Evolutionary conservation across 2,329 filamentous ascomycete genomes (phyloP).

Genomic region (Neoarthrinium moseri): DNA sequence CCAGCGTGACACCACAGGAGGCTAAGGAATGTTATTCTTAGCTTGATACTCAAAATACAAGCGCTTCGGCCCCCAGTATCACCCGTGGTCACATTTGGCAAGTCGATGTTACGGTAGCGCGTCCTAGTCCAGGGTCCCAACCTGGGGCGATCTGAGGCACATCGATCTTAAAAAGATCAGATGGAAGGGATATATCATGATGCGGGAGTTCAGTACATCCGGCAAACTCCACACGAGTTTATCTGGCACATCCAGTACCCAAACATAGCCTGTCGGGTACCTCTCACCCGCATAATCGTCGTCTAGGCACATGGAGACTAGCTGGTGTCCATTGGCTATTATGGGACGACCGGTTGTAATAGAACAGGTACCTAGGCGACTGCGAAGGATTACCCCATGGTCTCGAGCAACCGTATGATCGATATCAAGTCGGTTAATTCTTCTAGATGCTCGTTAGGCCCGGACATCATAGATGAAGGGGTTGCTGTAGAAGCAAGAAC

Average conservation of each 20-base stretch:
- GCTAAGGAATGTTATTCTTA: no score
- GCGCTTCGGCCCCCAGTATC: no score
- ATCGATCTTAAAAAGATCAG: slow-evolving; percentile 5
- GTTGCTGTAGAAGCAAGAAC: slow-evolving; percentile 10
- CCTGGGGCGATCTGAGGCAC: slow-evolving; percentile 6
- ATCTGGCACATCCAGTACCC: slow-evolving; percentile 13
- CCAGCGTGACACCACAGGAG: no score
- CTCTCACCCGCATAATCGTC: slow-evolving; percentile 15
- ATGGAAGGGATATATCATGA: slow-evolving; percentile 9
- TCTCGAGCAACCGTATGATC: slow-evolving; percentile 17
- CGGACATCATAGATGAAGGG: slow-evolving; percentile 13
- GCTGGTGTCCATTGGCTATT: slow-evolving; percentile 21
- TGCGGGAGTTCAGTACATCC: slow-evolving; percentile 19
- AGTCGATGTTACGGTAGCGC: no score
- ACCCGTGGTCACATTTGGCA: no score
- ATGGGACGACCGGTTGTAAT: slow-evolving; percentile 16
- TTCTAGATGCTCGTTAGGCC: slow-evolving; percentile 12
- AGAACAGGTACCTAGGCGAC: slow-evolving; percentile 11
- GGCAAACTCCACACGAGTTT: slow-evolving; percentile 16
- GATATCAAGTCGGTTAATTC: slow-evolving; percentile 21
- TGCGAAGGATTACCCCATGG: slow-evolving; percentile 16
- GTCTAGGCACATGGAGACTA: slow-evolving; percentile 9
- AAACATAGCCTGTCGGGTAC: slow-evolving; percentile 16
- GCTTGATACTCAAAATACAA: no score
- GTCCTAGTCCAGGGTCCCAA: background rate